Percentiles rank a stretch among this genome's conserved stretches.
Conservation (phyloP, 169 alveolate genomes). For the Perkinsus olseni region DNA sequence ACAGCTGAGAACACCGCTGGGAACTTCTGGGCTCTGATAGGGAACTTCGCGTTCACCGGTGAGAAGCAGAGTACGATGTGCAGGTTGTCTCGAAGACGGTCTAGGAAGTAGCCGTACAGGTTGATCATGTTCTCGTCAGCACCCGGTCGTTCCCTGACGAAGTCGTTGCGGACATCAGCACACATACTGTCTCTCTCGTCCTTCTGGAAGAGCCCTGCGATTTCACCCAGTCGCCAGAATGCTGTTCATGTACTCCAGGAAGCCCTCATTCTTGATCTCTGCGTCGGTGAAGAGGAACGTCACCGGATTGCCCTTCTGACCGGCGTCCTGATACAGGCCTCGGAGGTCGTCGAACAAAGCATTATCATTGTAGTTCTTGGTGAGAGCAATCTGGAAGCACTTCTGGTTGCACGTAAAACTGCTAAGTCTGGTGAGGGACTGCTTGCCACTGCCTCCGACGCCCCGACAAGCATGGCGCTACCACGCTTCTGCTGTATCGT, state of each 20-base stretch:
- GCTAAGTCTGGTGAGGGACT: constrained; percentile 84
- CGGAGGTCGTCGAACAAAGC: constrained; percentile 81
- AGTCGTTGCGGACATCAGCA: constrained; percentile 69
- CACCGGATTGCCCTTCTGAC: constrained; percentile 72
- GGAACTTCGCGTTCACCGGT: constrained; percentile 75
- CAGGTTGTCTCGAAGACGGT: constrained; percentile 86
- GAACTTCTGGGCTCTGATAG: constrained; percentile 85
- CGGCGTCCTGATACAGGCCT: constrained; percentile 74
- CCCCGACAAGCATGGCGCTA: constrained; percentile 86
- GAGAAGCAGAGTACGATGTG: constrained; percentile 90
- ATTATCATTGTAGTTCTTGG: constrained; percentile 77
- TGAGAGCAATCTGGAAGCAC: constrained; percentile 71
- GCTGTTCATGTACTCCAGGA: constrained; percentile 86
- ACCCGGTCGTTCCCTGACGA: constrained; percentile 32
- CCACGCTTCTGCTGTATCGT: constrained; percentile 84
- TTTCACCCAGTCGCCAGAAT: constrained; percentile 89
- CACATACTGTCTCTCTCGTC: constrained; percentile 78
- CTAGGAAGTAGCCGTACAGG: constrained; percentile 75
- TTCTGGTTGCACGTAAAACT: constrained; percentile 69
- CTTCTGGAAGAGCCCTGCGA: constrained; percentile 85
- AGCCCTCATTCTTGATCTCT: constrained; percentile 84
- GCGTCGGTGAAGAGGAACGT: constrained; percentile 91
- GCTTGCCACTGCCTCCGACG: constrained; percentile 97
- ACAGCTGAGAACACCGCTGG: constrained; percentile 89
- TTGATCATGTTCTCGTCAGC: constrained; percentile 24